Evolutionary conservation across 75 land plant species (phyloP).

Genomic region (Pinus albicaulis): DNA sequence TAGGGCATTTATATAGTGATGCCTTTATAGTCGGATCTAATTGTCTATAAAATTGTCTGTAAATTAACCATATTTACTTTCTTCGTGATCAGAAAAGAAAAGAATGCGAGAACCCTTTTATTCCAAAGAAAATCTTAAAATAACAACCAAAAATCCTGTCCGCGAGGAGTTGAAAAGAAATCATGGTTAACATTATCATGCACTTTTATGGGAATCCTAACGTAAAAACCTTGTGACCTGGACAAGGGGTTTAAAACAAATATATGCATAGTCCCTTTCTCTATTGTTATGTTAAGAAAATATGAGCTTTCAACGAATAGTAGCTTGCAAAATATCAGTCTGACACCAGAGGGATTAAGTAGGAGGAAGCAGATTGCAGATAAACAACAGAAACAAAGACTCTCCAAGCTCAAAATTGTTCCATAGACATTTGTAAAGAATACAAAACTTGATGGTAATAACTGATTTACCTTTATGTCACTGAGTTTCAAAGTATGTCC

Average conservation of each 20-base stretch:
- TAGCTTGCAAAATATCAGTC: background rate
- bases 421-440: too few species aligned
- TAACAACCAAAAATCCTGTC: too few species aligned
- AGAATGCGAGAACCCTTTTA: too few species aligned
- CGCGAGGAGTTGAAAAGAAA: background rate
- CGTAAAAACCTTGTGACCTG: background rate
- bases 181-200: background rate
- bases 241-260: background rate
- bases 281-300: too few species aligned
- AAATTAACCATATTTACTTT: too few species aligned
- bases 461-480: constrained; percentile 84
- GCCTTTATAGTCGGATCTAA: too few species aligned
- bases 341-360: background rate
- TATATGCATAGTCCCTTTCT: background rate
- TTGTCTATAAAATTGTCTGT: too few species aligned
- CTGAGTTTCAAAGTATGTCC: constrained; percentile 57
- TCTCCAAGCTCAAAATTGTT: background rate
- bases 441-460: background rate
- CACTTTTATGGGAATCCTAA: background rate
- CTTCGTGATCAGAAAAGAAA: too few species aligned
- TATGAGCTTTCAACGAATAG: background rate
- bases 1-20: too few species aligned
- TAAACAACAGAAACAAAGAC: background rate
- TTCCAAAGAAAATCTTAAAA: too few species aligned
- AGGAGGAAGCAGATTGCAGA: too few species aligned